These are phyloP conservation scores for Eucalyptus viminalis DNA, from an alignment of 345 rosid species.

Conservation along the genomic window DNA sequence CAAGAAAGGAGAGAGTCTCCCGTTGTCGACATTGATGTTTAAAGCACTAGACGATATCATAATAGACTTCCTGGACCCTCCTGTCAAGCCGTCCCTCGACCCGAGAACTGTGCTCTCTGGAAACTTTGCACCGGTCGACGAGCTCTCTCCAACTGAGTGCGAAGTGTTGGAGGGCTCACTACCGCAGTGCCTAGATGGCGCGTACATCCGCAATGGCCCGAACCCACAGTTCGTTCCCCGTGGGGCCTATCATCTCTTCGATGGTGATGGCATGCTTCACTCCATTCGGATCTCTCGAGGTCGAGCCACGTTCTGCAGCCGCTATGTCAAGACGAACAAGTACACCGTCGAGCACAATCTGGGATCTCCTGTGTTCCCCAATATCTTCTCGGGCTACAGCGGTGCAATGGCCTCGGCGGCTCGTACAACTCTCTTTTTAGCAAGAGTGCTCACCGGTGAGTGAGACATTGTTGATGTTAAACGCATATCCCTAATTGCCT, in stretches of 20 bases:
- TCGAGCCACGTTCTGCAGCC: slow-evolving; percentile 25
- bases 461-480: not conserved
- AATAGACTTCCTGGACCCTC: slow-evolving; percentile 43
- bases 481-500: not conserved
- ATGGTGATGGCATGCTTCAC: slow-evolving; percentile 61
- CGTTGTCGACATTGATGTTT: slow-evolving; percentile 4
- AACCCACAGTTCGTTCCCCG: slow-evolving; percentile 48
- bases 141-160: slow-evolving; percentile 40
- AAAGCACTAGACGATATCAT: slow-evolving; percentile 21
- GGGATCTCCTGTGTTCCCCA: slow-evolving; percentile 29
- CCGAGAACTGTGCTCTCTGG: slow-evolving; percentile 21
- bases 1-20: not conserved
- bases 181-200: slow-evolving; percentile 33
- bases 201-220: slow-evolving; percentile 44
- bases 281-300: slow-evolving; percentile 26
- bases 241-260: slow-evolving; percentile 46
- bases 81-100: slow-evolving; percentile 21
- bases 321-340: slow-evolving; percentile 40
- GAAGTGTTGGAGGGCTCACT: slow-evolving; percentile 28
- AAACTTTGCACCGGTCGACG: slow-evolving; percentile 43
- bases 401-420: slow-evolving; percentile 37
- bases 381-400: slow-evolving; percentile 29
- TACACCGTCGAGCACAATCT: slow-evolving; percentile 14
- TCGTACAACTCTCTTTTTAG: slow-evolving; percentile 29
- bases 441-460: slow-evolving; percentile 23